A percentile compares a stretch with the other conserved stretches of the same genome.
Evolutionary conservation across 805 yeast species (phyloP).

Genomic region (Spathaspora passalidarum): DNA sequence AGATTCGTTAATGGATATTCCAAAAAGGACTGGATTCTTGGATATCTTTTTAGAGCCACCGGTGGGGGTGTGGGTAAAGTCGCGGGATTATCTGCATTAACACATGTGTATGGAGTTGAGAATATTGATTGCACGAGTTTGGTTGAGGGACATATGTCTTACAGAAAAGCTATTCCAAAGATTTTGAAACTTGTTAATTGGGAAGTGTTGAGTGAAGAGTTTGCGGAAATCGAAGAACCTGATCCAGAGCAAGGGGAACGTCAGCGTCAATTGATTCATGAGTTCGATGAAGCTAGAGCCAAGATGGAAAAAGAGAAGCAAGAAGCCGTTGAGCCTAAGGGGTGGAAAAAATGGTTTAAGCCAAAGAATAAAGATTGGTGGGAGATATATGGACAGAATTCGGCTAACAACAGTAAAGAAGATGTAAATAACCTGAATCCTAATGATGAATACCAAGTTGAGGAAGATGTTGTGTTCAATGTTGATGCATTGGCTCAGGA

Average conservation of each 20-base stretch:
- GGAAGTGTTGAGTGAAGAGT: conserved; percentile 85
- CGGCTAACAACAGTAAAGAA: conserved; percentile 2
- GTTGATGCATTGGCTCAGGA: conserved; percentile 42
- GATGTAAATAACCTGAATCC: background rate
- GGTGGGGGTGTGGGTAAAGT: conserved; percentile 92
- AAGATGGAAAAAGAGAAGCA: conserved; percentile 48
- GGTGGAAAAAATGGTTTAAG: conserved; percentile 49
- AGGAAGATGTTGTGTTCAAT: conserved; percentile 36
- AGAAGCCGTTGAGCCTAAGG: conserved; percentile 26
- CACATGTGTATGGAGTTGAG: conserved; percentile 60
- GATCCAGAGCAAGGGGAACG: conserved; percentile 84
- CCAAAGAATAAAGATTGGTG: conserved; percentile 57
- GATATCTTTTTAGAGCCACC: conserved; percentile 92
- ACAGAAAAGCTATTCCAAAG: conserved; percentile 89
- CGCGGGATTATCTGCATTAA: conserved; percentile 82
- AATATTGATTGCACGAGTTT: conserved; percentile 82
- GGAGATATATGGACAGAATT: conserved; percentile 45
- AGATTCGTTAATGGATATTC: conserved; percentile 88
- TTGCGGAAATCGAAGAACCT: conserved; percentile 93
- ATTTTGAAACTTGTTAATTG: conserved; percentile 67
- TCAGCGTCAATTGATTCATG: conserved; percentile 76
- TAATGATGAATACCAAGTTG: conserved; percentile 5
- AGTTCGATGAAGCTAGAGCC: conserved; percentile 81
- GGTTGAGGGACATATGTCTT: conserved; percentile 97
- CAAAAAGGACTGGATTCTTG: conserved; percentile 91